A percentile compares a stretch with the other conserved stretches of the same genome.
phyloP scores from a whole-genome alignment of 1,139 yeast species.

The Scheffersomyces insectosa region DNA sequence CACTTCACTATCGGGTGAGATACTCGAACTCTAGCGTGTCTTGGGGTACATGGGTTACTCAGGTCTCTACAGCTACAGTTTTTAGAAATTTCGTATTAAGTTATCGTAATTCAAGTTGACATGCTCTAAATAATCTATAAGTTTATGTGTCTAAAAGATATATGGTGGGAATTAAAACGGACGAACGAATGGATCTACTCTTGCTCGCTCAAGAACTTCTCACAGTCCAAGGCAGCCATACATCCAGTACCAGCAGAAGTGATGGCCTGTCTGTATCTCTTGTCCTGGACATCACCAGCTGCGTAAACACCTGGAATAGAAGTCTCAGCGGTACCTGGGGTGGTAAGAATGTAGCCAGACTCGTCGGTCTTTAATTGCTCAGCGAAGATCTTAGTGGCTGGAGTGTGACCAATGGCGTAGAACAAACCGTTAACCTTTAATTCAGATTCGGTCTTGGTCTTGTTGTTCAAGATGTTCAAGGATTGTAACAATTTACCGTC shows the following conservation, averaged over 20 bases:
- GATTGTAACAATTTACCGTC: constrained; percentile 74
- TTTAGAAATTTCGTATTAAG: too few species aligned
- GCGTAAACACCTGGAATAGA: constrained; percentile 94
- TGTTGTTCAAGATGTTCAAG: constrained; percentile 65
- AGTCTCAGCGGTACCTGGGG: constrained; percentile 85
- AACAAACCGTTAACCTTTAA: constrained; percentile 87
- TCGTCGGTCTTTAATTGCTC: constrained; percentile 84
- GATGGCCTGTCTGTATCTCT: constrained; percentile 96
- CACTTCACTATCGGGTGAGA: too few species aligned
- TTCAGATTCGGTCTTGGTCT: constrained; percentile 67
- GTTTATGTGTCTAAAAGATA: too few species aligned
- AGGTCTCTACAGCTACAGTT: too few species aligned
- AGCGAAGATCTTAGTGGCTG: constrained; percentile 83
- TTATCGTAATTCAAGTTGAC: too few species aligned
- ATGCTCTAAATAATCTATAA: too few species aligned
- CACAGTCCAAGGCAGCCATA: constrained; percentile 98
- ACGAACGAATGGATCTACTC: constrained; percentile 28
- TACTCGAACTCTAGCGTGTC: too few species aligned
- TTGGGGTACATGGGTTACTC: too few species aligned
- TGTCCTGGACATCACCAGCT: constrained; percentile 99
- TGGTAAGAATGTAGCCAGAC: constrained; percentile 82
- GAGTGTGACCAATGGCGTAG: constrained; percentile 97
- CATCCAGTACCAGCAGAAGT: constrained; percentile 99
- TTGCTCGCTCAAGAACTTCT: constrained; percentile 73
- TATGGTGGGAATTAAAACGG: too few species aligned